Percentiles rank a stretch among this genome's conserved stretches.
These are phyloP conservation scores for Fusarium protoensiforme DNA, from an alignment of 2,329 filamentous ascomycete genomes.

Conservation along the genomic window DNA sequence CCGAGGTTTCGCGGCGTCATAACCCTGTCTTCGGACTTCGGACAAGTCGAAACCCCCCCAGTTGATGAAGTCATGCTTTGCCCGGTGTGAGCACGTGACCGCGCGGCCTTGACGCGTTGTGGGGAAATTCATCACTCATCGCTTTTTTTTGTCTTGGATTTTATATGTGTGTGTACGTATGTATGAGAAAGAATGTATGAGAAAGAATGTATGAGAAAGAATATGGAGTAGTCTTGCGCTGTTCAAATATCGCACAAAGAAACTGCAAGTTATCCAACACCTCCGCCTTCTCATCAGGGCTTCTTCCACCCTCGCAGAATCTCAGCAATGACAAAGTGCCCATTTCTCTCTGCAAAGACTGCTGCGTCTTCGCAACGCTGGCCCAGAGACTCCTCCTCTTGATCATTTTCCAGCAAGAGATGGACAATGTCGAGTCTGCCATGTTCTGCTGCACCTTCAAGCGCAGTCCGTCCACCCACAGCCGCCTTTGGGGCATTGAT, in stretches of 20 bases:
- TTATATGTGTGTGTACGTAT: background rate
- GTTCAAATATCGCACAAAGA: too few species aligned
- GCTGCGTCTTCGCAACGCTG: background rate
- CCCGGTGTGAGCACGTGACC: conserved; percentile 42
- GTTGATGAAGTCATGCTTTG: conserved; percentile 19
- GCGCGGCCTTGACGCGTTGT: conserved; percentile 42
- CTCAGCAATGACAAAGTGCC: background rate
- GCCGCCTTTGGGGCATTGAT: background rate
- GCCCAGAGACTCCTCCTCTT: background rate
- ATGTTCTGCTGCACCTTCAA: conserved; percentile 16
- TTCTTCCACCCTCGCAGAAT: background rate
- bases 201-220: background rate
- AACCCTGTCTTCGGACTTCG: conserved; percentile 1
- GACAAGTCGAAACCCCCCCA: background rate
- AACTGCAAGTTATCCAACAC: background rate
- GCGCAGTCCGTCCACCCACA: conserved; percentile 1
- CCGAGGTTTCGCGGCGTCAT: conserved; percentile 7
- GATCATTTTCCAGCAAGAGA: conserved; percentile 22
- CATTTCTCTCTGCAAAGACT: background rate
- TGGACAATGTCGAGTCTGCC: conserved; percentile 18
- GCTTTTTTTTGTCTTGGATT: background rate
- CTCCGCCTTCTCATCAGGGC: background rate
- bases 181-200: background rate
- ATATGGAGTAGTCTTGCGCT: accelerated
- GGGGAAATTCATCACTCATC: background rate